A percentile compares a stretch with the other conserved stretches of the same genome.
phyloP scores from a whole-genome alignment of 352 stramenopile genomes.

The Phytophthora agathidicida region DNA sequence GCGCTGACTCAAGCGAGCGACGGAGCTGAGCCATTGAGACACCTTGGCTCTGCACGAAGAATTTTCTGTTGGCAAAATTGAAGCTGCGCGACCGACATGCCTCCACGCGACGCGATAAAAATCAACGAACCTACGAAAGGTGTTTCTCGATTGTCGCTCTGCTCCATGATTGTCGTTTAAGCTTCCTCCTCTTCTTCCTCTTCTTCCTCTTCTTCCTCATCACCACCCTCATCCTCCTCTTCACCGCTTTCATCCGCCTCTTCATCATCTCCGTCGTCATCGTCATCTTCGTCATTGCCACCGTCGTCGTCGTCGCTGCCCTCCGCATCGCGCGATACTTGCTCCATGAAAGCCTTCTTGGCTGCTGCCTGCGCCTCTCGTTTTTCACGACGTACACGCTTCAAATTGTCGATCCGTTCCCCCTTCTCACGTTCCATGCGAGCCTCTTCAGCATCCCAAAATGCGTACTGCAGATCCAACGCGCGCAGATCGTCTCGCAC shows the following conservation, averaged over 20 bases:
- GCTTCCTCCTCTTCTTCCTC: not conserved
- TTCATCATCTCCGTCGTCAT: constrained; percentile 13
- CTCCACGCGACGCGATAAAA: constrained; percentile 8
- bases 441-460: constrained; percentile 63
- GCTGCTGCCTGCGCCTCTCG: constrained; percentile 56
- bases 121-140: constrained; percentile 15
- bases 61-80: not conserved
- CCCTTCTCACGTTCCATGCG: constrained; percentile 51
- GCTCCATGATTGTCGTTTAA: constrained; percentile 1
- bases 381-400: constrained; percentile 57
- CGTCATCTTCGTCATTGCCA: constrained; percentile 26
- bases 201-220: constrained; percentile 21
- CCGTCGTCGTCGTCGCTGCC: constrained; percentile 6
- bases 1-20: constrained; percentile 27
- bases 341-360: constrained; percentile 66
- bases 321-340: constrained; percentile 34
- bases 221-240: constrained; percentile 33
- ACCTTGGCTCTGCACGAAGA: not conserved
- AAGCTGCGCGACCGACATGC: not conserved
- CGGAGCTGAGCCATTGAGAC: constrained; percentile 24
- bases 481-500: constrained; percentile 72
- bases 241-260: constrained; percentile 30
- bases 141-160: constrained; percentile 20
- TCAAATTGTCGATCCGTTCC: constrained; percentile 51
- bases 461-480: constrained; percentile 65